phyloP scores from a whole-genome alignment of 441 rosid species.

The Breynia disticha region DNA sequence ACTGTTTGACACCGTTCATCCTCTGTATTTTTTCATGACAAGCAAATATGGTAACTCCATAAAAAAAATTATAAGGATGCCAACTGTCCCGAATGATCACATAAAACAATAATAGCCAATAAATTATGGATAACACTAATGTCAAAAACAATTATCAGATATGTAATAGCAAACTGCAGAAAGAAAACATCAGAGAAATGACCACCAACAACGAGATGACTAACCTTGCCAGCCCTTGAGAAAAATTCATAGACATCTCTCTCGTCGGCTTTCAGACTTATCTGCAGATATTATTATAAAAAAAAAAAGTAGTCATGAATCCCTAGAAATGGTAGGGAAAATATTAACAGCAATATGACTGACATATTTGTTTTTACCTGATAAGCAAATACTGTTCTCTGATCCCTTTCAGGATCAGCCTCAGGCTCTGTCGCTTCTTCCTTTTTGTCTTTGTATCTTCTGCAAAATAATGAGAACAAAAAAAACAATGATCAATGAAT shows the following conservation, averaged over 20 bases:
- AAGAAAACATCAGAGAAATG: neutral
- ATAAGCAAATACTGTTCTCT: conserved; percentile 96
- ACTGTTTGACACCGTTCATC: no score
- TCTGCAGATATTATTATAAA: conserved; percentile 37
- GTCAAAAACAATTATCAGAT: no score
- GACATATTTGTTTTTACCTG: conserved; percentile 44
- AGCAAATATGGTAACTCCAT: no score
- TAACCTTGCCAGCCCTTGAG: conserved; percentile 97
- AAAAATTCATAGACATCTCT: conserved; percentile 93
- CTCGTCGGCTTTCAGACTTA: conserved; percentile 89
- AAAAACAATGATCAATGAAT: no score
- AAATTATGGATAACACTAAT: no score
- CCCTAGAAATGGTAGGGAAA: neutral
- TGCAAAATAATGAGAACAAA: conserved; percentile 31
- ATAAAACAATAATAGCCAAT: neutral
- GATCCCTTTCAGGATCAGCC: conserved; percentile 98
- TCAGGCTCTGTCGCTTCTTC: conserved; percentile 79
- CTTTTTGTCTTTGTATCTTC: conserved; percentile 75
- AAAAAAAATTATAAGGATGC: no score
- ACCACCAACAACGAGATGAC: conserved; percentile 9
- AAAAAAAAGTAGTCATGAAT: conserved; percentile 9
- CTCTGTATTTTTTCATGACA: no score
- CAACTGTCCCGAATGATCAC: no score
- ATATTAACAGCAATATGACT: neutral
- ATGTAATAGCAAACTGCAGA: no score